These are phyloP conservation scores for Trypethelium eluteriae DNA, from an alignment of 495 filamentous ascomycete species.

Conservation along the genomic window DNA sequence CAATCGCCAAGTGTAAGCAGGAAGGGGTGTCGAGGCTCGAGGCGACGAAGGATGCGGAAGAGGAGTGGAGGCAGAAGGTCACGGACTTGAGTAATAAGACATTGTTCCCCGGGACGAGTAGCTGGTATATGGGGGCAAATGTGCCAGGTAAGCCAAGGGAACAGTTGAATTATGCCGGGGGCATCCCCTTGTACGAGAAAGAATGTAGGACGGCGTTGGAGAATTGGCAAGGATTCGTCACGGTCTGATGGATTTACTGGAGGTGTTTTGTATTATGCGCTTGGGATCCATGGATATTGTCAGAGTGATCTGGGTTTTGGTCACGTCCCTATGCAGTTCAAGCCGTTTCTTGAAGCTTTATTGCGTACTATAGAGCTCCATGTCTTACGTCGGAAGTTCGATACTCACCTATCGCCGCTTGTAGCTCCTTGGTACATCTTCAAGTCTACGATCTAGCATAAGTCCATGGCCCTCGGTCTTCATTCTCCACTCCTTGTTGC, in stretches of 20 bases:
- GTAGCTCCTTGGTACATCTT: no score
- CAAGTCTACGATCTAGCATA: no score
- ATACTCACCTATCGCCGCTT: no score
- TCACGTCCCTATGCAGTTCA: no score
- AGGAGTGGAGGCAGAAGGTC: slow-evolving; percentile 41
- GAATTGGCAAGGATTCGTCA: slow-evolving; percentile 29
- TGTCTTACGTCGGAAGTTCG: no score
- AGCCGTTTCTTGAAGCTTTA: no score
- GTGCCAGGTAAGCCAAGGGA: slow-evolving; percentile 43
- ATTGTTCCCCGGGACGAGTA: slow-evolving; percentile 42
- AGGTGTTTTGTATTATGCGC: background rate
- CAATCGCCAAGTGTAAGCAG: slow-evolving; percentile 38
- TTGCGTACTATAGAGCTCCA: no score
- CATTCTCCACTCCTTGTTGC: no score
- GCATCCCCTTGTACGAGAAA: slow-evolving; percentile 33
- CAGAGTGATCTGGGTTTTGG: no score
- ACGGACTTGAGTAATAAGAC: slow-evolving; percentile 38
- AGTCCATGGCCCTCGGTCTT: no score
- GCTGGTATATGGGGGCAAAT: slow-evolving; percentile 40
- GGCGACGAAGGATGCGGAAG: slow-evolving; percentile 40
- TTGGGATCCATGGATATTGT: background rate
- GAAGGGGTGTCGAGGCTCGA: slow-evolving; percentile 40
- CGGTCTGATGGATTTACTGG: background rate
- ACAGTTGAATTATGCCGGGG: slow-evolving; percentile 40
- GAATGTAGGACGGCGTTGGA: slow-evolving; percentile 29